Evolutionary conservation across 257 asterid genomes (phyloP).

Genomic region (Salvia hispanica): DNA sequence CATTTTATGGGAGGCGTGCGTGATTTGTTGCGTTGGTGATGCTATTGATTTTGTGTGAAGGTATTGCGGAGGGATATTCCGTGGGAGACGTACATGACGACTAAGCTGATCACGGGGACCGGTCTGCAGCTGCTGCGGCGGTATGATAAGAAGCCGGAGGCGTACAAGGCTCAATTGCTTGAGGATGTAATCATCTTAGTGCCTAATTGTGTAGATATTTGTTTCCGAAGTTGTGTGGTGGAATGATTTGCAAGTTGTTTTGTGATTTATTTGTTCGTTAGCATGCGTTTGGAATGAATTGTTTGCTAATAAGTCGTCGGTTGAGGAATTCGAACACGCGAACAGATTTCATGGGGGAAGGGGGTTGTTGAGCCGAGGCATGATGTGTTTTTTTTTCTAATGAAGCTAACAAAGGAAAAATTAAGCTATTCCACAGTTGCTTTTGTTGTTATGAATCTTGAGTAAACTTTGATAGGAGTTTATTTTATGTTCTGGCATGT

Average conservation of each 20-base stretch:
- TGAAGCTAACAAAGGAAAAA: background rate
- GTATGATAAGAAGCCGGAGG: constrained; percentile 80
- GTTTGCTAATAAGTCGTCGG: background rate
- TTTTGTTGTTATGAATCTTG: background rate
- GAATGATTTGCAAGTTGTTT: background rate
- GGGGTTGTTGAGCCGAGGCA: background rate
- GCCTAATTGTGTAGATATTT: constrained; percentile 11
- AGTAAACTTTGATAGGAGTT: constrained; percentile 3
- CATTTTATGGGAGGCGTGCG: background rate
- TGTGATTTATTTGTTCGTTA: background rate
- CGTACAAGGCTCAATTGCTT: constrained; percentile 74
- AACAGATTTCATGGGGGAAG: background rate
- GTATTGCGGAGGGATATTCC: constrained; percentile 87
- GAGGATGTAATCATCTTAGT: constrained; percentile 60
- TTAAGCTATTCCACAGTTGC: background rate
- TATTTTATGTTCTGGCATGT: background rate
- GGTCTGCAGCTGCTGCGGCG: constrained; percentile 88
- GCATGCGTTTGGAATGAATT: background rate
- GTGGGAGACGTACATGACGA: constrained; percentile 93
- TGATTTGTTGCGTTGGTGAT: constrained; percentile 14
- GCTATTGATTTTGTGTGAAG: constrained; percentile 41
- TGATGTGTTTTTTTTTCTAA: background rate
- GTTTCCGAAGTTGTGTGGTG: background rate
- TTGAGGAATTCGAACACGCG: background rate
- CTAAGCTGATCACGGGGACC: constrained; percentile 82